Evolutionary conservation across 169 alveolate species (phyloP).

Genomic region (Theileria annulata): DNA sequence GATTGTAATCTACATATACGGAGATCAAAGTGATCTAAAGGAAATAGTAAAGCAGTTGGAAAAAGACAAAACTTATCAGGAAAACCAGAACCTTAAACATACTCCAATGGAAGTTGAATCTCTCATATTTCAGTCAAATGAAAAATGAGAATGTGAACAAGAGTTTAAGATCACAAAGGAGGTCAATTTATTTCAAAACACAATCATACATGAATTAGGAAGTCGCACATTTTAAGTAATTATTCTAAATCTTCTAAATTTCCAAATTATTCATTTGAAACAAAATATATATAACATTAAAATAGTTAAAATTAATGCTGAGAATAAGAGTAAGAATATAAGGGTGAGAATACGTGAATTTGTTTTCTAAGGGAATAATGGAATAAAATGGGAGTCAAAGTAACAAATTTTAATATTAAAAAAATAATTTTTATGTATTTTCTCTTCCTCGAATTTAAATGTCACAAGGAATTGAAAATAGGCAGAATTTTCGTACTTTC

Average conservation of each 20-base stretch:
- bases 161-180: not conserved
- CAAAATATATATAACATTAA: not conserved
- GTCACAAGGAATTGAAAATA: not conserved
- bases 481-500: not conserved
- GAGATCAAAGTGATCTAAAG: constrained; percentile 58
- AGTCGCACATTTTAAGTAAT: not conserved
- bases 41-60: constrained; percentile 45
- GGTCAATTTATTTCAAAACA: not conserved
- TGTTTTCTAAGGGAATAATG: not conserved
- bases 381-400: not conserved
- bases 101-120: constrained; percentile 11
- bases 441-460: not conserved
- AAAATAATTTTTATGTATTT: no score
- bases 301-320: not conserved
- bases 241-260: not conserved
- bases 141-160: not conserved
- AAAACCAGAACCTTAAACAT: not conserved
- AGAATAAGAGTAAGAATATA: not conserved
- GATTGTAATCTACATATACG: constrained; percentile 46
- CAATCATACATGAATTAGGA: not conserved
- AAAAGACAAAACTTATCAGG: not conserved
- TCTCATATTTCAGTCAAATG: constrained; percentile 4
- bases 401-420: no score
- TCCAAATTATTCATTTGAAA: not conserved
- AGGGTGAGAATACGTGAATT: not conserved